phyloP scores from a whole-genome alignment of 208 protist genomes.

The Polymyxa betae region DNA sequence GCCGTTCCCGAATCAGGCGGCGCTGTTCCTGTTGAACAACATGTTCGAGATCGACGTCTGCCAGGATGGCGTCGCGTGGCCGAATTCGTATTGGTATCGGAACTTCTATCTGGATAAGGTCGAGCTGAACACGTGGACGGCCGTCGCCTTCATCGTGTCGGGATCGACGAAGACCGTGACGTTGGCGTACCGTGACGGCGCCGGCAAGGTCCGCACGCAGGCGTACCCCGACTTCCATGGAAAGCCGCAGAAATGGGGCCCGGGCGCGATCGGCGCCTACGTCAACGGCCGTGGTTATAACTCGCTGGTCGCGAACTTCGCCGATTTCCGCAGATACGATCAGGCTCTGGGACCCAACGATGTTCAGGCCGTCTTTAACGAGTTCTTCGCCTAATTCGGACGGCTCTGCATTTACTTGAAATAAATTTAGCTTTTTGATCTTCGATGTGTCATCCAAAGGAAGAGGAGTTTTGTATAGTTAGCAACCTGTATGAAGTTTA shows the following conservation, averaged over 20 bases:
- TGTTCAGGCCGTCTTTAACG: background rate
- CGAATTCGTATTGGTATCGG: background rate
- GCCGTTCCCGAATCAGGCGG: background rate
- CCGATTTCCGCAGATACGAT: background rate
- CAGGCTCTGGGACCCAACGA: background rate
- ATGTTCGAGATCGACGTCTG: background rate
- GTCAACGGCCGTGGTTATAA: background rate
- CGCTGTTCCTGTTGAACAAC: background rate
- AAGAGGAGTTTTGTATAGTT: no score
- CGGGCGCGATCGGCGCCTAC: background rate
- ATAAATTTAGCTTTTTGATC: no score
- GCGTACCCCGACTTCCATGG: background rate
- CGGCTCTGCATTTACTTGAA: no score
- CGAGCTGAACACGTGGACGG: background rate
- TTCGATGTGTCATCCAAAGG: no score
- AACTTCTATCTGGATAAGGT: background rate
- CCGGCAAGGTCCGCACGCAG: background rate
- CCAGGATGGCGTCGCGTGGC: background rate
- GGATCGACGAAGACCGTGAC: background rate
- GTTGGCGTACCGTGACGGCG: background rate
- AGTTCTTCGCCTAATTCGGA: no score
- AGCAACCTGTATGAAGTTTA: no score
- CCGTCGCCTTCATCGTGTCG: background rate
- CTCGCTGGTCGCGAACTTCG: background rate
- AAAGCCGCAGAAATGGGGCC: background rate